Evolutionary conservation across 1,139 yeast species (phyloP), one percentile per base, ranked within the genome.

Genomic region (Hyphopichia pseudoburtonii): DNA sequence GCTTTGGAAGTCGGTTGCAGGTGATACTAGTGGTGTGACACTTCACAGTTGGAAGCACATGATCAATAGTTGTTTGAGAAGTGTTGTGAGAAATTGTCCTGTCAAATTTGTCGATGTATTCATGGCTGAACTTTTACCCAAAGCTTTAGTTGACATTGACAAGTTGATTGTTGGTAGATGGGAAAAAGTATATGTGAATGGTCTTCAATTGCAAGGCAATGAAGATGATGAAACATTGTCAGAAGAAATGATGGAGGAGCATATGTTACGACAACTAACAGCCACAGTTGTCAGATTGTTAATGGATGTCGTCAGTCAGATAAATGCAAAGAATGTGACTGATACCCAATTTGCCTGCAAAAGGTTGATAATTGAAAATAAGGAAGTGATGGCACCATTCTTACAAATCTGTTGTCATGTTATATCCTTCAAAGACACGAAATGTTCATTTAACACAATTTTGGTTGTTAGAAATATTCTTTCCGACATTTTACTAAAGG

Each of bases 191-290:
- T 78, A 82, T 55, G 69, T 72, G 47, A 73, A 74, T 42, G 95
- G 95, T n/a, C 64, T 84, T 38, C 85, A 80, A 52, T 65, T 82
- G 37, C 81, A 75, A 49, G 86, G 86, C 1, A 76, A 76, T 43
- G 86, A 78, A 45, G 86, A 82, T 44, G 95, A 87, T 50, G 94
- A 84, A 40, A 83, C 88, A 14, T 71, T 94, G 50, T 83, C 94
- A n/a, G 97, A 90, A 54, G 98, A 92, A 57, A 92, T 92, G 95
- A 85, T 92, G 86, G 97, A 92, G 50, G 98, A 92, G 57, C 96
- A 92, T 58, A 75, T 92, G 72, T 69, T 92, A 45, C 72, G 98
- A 45, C 97, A 92, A 59, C 73, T 92, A 38, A 89, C 97, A 0
- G 96, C 96, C 2, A 89, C 95, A 5, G 89, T 87, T n/a, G 96